Conservation (phyloP, 495 filamentous ascomycete genomes). For the Eremomyces bilateralis region DNA sequence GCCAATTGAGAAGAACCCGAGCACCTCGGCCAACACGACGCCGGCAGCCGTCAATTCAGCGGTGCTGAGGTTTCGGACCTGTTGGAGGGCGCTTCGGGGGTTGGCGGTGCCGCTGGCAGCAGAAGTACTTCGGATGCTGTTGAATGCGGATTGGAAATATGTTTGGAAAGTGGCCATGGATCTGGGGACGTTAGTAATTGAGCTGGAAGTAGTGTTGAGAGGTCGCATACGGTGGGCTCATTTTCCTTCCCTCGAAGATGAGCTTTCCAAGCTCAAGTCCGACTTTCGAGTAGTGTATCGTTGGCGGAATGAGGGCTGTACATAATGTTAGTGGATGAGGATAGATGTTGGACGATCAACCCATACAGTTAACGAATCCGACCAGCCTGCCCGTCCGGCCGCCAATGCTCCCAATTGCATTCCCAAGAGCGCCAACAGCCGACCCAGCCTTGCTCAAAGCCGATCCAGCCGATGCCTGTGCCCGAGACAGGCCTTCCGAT, state of each 20-base stretch:
- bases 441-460: slow-evolving; percentile 49
- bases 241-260: slow-evolving; percentile 72
- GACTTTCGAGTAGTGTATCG: slow-evolving; percentile 79
- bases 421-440: slow-evolving; percentile 32
- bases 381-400: slow-evolving; percentile 68
- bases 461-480: slow-evolving; percentile 57
- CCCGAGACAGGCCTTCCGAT: slow-evolving; percentile 63
- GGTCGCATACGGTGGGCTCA: slow-evolving; percentile 73
- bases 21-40: slow-evolving; percentile 61
- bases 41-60: slow-evolving; percentile 46
- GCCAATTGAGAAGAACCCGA: slow-evolving; percentile 95
- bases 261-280: slow-evolving; percentile 68
- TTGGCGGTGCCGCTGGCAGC: slow-evolving; percentile 23
- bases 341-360: slow-evolving; percentile 7
- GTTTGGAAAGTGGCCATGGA: slow-evolving; percentile 60
- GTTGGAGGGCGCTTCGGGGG: slow-evolving; percentile 32
- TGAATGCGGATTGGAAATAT: slow-evolving; percentile 58
- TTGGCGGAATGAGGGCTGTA: slow-evolving; percentile 63
- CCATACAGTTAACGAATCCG: slow-evolving; percentile 71
- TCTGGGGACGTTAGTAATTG: slow-evolving; percentile 23
- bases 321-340: neutral
- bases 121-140: slow-evolving; percentile 36
- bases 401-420: slow-evolving; percentile 53
- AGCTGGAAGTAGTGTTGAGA: slow-evolving; percentile 5
- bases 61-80: slow-evolving; percentile 43